phyloP scores from a whole-genome alignment of 768 basidiomycete species.

The Mycena galopus region DNA sequence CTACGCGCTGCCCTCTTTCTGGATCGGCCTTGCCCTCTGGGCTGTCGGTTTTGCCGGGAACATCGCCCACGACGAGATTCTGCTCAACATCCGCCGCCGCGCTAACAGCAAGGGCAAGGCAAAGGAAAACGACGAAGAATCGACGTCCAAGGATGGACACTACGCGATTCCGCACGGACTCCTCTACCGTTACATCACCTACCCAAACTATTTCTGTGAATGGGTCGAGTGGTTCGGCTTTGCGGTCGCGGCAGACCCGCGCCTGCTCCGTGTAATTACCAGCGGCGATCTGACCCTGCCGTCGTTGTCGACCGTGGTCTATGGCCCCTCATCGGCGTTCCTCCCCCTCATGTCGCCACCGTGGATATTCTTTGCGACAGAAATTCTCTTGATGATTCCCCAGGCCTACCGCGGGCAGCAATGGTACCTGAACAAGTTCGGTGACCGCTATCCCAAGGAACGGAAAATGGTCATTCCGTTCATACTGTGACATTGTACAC shows the following conservation, averaged over 20 bases:
- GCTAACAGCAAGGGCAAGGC: constrained; percentile 56
- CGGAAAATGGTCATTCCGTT: constrained; percentile 87
- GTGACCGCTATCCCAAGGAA: constrained; percentile 79
- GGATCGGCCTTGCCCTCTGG: constrained; percentile 77
- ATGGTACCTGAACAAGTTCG: constrained; percentile 89
- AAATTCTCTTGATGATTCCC: constrained; percentile 84
- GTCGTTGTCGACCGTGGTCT: constrained; percentile 32
- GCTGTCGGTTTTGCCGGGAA: constrained; percentile 81
- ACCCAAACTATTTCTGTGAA: constrained; percentile 95
- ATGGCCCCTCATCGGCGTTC: constrained; percentile 42
- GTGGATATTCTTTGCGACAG: constrained; percentile 82
- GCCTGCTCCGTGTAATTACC: constrained; percentile 22
- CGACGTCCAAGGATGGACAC: constrained; percentile 54
- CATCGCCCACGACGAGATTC: constrained; percentile 90
- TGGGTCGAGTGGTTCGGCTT: constrained; percentile 96
- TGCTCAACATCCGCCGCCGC: constrained; percentile 83
- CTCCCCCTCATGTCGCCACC: constrained; percentile 71
- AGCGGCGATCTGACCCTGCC: constrained; percentile 38
- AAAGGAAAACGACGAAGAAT: constrained; percentile 48
- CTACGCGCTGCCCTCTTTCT: constrained; percentile 61
- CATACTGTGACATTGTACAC: constrained; percentile 57
- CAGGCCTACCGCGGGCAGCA: constrained; percentile 83
- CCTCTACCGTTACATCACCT: constrained; percentile 84
- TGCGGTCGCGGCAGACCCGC: constrained; percentile 78
- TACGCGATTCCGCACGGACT: constrained; percentile 87